A percentile compares a stretch with the other conserved stretches of the same genome.
phyloP scores from a whole-genome alignment of 257 asterid species.

The Nemophila menziesii region DNA sequence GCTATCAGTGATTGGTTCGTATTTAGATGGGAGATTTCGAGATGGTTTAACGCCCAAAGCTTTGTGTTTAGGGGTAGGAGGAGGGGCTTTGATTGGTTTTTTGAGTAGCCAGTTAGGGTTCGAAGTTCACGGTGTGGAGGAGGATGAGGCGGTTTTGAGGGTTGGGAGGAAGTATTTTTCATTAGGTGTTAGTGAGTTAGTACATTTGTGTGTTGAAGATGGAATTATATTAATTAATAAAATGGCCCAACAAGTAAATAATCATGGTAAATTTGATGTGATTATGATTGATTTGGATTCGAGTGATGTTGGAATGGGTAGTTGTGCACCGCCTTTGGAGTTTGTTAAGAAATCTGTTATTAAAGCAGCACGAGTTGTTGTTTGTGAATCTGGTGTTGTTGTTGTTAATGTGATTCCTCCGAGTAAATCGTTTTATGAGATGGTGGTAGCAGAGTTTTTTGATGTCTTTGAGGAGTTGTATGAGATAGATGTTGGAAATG shows the following conservation, averaged over 20 bases:
- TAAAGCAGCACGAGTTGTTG: slow-evolving; percentile 29
- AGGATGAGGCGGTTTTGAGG: slow-evolving; percentile 42
- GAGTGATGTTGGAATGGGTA: slow-evolving; percentile 33
- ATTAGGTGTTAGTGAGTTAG: slow-evolving; percentile 26
- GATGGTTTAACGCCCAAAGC: slow-evolving; percentile 43
- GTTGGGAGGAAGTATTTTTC: slow-evolving; percentile 55
- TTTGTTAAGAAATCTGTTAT: slow-evolving; percentile 42
- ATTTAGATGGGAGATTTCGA: slow-evolving; percentile 23
- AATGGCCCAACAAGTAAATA: slow-evolving; percentile 14
- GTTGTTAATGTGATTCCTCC: slow-evolving; percentile 50
- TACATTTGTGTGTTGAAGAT: slow-evolving; percentile 41
- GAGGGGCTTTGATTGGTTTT: slow-evolving; percentile 73
- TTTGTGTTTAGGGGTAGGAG: slow-evolving; percentile 83
- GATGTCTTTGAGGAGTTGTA: slow-evolving; percentile 47
- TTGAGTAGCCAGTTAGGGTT: slow-evolving; percentile 37
- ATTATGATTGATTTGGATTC: slow-evolving; percentile 92
- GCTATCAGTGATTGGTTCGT: slow-evolving; percentile 31
- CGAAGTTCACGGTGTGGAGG: slow-evolving; percentile 68
- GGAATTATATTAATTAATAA: slow-evolving; percentile 38
- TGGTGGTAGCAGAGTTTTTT: slow-evolving; percentile 22
- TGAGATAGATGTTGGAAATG: slow-evolving; percentile 70
- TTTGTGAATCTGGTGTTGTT: slow-evolving; percentile 33
- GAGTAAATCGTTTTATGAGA: slow-evolving; percentile 24
- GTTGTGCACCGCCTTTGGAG: slow-evolving; percentile 63
- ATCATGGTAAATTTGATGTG: slow-evolving; percentile 33